A percentile compares a stretch with the other conserved stretches of the same genome.
Conservation (phyloP, 192 early-diverging fungal genomes). For the Gonapodya prolifera region DNA sequence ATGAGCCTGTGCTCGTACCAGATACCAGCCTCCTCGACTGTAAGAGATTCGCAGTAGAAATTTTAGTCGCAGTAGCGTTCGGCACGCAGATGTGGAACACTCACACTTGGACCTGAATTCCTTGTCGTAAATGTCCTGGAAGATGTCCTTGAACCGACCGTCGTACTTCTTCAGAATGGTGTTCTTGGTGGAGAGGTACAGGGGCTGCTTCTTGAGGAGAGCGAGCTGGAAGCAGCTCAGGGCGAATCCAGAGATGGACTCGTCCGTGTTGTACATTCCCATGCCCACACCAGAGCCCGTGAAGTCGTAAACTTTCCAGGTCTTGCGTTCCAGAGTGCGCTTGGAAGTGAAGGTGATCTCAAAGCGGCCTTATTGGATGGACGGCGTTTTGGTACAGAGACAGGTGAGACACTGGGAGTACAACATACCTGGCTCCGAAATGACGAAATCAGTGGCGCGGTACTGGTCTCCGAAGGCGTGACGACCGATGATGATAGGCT, state of each 20-base stretch:
- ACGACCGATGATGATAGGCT: constrained; percentile 90
- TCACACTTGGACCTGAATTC: too few species aligned
- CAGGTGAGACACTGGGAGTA: too few species aligned
- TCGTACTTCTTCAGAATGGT: constrained; percentile 96
- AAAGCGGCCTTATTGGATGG: too few species aligned
- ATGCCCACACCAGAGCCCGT: constrained; percentile 75
- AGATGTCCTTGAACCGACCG: constrained; percentile 97
- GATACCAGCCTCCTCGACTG: constrained; percentile 73
- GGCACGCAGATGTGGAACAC: too few species aligned
- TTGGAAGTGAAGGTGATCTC: constrained; percentile 82
- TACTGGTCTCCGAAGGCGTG: constrained; percentile 99
- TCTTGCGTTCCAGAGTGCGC: constrained; percentile 55
- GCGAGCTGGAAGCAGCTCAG: constrained; percentile 89
- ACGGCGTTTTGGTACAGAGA: too few species aligned
- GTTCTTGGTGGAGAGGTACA: constrained; percentile 95
- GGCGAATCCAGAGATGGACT: constrained; percentile 90
- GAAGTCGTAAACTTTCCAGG: constrained; percentile 72
- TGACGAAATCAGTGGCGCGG: constrained; percentile 91
- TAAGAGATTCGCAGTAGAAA: too few species aligned
- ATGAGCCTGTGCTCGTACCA: constrained; percentile 98
- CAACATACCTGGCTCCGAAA: constrained; percentile 76
- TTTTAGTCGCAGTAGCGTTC: too few species aligned
- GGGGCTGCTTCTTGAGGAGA: constrained; percentile 73
- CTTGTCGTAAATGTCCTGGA: constrained; percentile 73
- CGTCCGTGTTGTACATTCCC: constrained; percentile 91